Evolutionary conservation across 2,329 filamentous ascomycete species (phyloP).

Genomic region (Colletotrichum lindemuthianum): DNA sequence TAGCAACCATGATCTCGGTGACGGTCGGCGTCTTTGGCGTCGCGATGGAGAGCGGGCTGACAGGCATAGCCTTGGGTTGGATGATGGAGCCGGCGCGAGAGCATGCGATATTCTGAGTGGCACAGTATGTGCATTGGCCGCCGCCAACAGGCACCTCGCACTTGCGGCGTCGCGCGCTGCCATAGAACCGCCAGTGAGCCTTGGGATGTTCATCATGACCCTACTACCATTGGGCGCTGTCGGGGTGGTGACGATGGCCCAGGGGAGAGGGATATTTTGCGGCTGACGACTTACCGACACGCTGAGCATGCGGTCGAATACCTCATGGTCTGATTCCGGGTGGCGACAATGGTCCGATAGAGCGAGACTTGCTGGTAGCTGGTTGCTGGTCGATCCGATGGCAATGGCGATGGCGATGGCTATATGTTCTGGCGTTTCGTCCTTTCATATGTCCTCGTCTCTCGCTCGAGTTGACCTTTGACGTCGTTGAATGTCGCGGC

Average conservation of each 20-base stretch:
- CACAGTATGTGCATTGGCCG: constrained; percentile 36
- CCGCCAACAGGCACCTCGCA: constrained; percentile 34
- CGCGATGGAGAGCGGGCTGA: constrained; percentile 28
- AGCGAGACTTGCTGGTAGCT: background rate
- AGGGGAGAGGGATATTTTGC: background rate
- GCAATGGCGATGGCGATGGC: background rate
- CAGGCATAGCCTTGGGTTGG: constrained; percentile 34
- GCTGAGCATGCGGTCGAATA: constrained; percentile 38
- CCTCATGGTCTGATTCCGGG: constrained; percentile 22
- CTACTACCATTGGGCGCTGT: background rate
- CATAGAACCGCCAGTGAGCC: constrained; percentile 12
- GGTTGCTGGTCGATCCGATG: constrained; percentile 10
- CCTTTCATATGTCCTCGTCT: constrained; percentile 6
- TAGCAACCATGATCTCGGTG: constrained; percentile 30
- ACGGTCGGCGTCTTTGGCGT: constrained; percentile 28
- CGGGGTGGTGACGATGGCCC: background rate
- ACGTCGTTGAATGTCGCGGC: constrained; percentile 10
- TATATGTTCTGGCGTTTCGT: background rate
- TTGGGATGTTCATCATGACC: background rate
- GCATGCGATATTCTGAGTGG: constrained; percentile 35
- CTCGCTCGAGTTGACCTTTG: background rate
- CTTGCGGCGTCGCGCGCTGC: constrained; percentile 36
- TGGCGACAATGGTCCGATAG: background rate
- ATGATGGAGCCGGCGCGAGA: constrained; percentile 37
- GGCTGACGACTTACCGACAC: constrained; percentile 34